A percentile compares a stretch with the other conserved stretches of the same genome.
Conservation (phyloP, 441 rosid species). For the Aquilaria agallochum region DNA sequence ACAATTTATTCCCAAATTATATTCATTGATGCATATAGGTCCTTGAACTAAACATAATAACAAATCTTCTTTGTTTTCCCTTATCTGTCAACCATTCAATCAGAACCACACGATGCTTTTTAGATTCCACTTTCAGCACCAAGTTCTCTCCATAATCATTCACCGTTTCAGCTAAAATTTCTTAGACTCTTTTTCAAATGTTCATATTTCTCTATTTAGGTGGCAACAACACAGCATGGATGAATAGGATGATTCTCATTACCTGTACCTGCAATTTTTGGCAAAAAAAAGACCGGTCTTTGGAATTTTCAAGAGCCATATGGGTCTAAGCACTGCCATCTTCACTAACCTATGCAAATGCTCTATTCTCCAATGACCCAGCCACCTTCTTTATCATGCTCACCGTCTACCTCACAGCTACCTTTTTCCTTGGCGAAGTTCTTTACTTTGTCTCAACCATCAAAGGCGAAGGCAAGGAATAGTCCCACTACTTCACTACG, state of each 20-base stretch:
- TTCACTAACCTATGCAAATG: slow-evolving; percentile 69
- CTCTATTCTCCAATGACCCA: slow-evolving; percentile 55
- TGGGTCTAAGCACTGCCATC: slow-evolving; percentile 81
- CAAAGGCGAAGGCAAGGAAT: slow-evolving; percentile 41
- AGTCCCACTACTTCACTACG: slow-evolving; percentile 45
- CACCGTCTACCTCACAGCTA: slow-evolving; percentile 57
- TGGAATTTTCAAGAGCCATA: slow-evolving; percentile 77
- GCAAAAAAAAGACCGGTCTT: slow-evolving; percentile 77
- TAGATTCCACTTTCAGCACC: too few species aligned
- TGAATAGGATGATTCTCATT: slow-evolving; percentile 82
- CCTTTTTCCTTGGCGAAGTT: slow-evolving; percentile 65
- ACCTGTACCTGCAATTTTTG: slow-evolving; percentile 83
- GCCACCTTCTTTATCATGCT: slow-evolving; percentile 64
- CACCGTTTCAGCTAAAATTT: background rate
- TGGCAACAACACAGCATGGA: slow-evolving; percentile 92
- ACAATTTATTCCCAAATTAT: too few species aligned
- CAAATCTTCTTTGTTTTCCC: too few species aligned
- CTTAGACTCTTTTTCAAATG: slow-evolving; percentile 36
- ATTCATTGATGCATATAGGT: too few species aligned
- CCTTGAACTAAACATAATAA: too few species aligned
- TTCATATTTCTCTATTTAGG: slow-evolving; percentile 75
- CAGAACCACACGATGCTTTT: too few species aligned
- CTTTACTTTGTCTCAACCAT: slow-evolving; percentile 35
- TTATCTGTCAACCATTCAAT: too few species aligned
- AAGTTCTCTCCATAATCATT: background rate